These are phyloP conservation scores for Eucalyptus tenuipes DNA, from an alignment of 345 rosid species.

Conservation along the genomic window DNA sequence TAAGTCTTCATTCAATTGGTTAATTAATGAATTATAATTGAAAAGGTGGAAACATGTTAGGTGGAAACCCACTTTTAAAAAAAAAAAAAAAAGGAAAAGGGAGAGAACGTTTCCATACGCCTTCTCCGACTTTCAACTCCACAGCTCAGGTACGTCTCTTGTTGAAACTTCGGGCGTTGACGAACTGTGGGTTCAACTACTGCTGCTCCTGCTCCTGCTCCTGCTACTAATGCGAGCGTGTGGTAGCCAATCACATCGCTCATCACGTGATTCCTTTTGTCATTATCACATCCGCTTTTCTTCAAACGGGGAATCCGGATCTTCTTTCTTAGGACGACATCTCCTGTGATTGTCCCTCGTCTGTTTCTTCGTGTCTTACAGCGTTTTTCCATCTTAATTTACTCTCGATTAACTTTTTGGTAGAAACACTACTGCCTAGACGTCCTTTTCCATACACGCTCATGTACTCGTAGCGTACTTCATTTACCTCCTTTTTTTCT, in stretches of 20 bases:
- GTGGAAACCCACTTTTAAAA: background rate
- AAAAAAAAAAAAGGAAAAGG: background rate
- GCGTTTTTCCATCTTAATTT: background rate
- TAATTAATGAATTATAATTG: background rate
- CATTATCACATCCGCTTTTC: background rate
- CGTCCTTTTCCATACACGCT: background rate
- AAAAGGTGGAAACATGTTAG: background rate
- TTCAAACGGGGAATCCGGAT: background rate
- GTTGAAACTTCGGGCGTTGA: background rate
- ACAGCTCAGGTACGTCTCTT: background rate
- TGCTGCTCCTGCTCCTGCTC: background rate
- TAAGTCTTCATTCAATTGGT: background rate
- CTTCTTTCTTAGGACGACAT: background rate
- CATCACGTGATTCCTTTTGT: background rate
- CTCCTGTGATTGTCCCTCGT: background rate
- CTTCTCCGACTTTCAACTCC: background rate
- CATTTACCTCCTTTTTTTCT: too few species aligned
- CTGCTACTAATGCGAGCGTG: background rate
- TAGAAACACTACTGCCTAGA: background rate
- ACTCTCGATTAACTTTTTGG: background rate
- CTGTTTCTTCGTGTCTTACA: background rate
- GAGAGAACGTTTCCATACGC: background rate
- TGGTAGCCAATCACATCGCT: background rate
- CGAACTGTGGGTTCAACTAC: background rate
- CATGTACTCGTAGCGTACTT: background rate